Percentiles rank a stretch among this genome's conserved stretches.
phyloP scores from a whole-genome alignment of 164 flowering plant species.

The Nymphaea thermarum region DNA sequence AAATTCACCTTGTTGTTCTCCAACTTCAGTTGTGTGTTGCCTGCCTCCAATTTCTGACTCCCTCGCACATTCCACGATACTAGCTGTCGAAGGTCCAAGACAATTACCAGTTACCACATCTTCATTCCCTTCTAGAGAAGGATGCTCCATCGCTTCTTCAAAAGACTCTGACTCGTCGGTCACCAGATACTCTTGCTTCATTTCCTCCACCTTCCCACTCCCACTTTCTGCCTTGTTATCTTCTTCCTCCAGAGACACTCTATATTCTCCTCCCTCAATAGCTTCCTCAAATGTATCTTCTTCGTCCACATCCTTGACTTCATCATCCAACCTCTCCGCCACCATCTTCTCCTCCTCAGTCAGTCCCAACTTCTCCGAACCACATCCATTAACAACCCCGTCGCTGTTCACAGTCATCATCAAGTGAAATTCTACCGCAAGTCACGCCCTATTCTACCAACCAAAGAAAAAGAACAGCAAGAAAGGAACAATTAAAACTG shows the following conservation, averaged over 20 bases:
- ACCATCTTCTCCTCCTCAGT: neutral
- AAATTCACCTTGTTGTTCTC: neutral
- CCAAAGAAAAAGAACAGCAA: too few relatives aligned
- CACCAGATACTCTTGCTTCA: constrained; percentile 10
- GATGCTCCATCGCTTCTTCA: constrained; percentile 34
- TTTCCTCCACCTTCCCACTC: constrained; percentile 9
- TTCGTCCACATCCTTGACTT: constrained; percentile 26
- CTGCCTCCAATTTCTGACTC: neutral
- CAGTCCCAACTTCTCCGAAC: too few relatives aligned
- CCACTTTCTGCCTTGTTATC: constrained; percentile 4
- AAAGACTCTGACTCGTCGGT: constrained; percentile 22
- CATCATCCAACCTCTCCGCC: constrained; percentile 5
- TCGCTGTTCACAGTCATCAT: too few relatives aligned
- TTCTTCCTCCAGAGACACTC: neutral
- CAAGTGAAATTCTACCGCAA: too few relatives aligned
- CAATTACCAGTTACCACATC: neutral
- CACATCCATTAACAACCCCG: too few relatives aligned
- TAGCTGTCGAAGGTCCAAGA: neutral
- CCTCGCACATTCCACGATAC: neutral
- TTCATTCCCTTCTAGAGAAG: constrained; percentile 5
- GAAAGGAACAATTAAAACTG: too few relatives aligned
- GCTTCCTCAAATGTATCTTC: constrained; percentile 54
- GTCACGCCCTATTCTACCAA: too few relatives aligned
- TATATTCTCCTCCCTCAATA: constrained; percentile 4
- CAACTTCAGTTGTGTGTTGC: neutral